Base-by-base conservation (phyloP, 1,284 basidiomycete species). In the Moesziomyces sp. region DNA sequence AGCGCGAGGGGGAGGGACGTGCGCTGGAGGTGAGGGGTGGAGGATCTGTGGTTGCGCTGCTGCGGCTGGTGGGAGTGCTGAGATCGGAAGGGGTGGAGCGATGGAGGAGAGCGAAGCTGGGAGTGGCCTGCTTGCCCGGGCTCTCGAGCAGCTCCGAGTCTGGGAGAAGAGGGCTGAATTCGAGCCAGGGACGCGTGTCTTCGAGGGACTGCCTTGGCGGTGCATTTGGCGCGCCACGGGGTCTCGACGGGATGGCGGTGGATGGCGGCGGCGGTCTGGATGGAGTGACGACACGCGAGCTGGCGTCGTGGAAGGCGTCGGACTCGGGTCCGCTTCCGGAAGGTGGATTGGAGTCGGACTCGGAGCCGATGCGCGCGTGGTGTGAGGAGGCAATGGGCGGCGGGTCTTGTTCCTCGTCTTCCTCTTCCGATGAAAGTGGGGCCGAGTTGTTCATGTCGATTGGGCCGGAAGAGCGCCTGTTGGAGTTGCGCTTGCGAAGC, bases 121-220 rank as follows among this genome's bases (percentile, higher is more conserved):
- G 46, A 5, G 56, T 40, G 11, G 51, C 33, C 9, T 24, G 43
- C 24, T 55, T 48, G 14, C 14, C 46, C 7, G 66, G 60, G 28
- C 49, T 55, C n/a, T 63, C 69, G 16, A 63, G 48, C 24, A 67
- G 51, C 33, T 72, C 69, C 10, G 44, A 16, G 26, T 67, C 69
- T 16, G 69, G 63, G 26, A 72, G 19, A 10, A 72, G 49, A 3
- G 69, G 64, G 49, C 69, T 72, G 46, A 72, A 72, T 52, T 72
- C 69, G 35, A 72, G 69, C 63, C 63, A 72, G 16, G 69, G 63
- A 23, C 69, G 69, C 8, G 69, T 72, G 30, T 72, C 63, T 24
- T 67, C 63, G 21, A 61, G 46, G 0, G 69, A 67, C 13, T 59
- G 56, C 38, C 49, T 46, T 21, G 54, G 54, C 21, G 23, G 23